These are phyloP conservation scores for Cladosporium cucumerinum DNA, from an alignment of 2,329 filamentous ascomycete species.

Conservation along the genomic window DNA sequence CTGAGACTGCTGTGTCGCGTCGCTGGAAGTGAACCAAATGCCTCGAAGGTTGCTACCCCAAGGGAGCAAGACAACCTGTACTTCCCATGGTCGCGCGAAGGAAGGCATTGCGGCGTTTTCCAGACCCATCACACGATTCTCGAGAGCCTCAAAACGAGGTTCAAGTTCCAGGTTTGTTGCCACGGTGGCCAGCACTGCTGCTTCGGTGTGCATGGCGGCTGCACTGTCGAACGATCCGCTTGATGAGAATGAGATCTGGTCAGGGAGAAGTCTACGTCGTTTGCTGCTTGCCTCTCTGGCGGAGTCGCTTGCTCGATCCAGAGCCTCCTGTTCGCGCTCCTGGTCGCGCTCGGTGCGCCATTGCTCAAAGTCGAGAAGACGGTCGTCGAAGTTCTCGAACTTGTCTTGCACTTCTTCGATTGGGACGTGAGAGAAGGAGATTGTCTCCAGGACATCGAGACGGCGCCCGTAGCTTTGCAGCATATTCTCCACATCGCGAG, in stretches of 20 bases:
- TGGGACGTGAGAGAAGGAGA: constrained; percentile 63
- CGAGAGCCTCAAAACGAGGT: constrained; percentile 47
- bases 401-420: constrained; percentile 68
- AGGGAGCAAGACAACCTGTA: constrained; percentile 73
- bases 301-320: constrained; percentile 26
- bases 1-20: constrained; percentile 37
- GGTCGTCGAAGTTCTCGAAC: constrained; percentile 63
- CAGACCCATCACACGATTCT: constrained; percentile 50
- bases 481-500: constrained; percentile 52
- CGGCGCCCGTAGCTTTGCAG: constrained; percentile 50
- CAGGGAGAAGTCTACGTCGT: constrained; percentile 33
- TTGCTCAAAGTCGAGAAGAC: constrained; percentile 66
- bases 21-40: constrained; percentile 49
- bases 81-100: constrained; percentile 62
- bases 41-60: constrained; percentile 57
- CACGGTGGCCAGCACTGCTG: constrained; percentile 33
- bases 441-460: constrained; percentile 65
- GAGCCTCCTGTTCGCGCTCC: constrained; percentile 26
- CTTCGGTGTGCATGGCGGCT: constrained; percentile 35
- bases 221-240: constrained; percentile 36
- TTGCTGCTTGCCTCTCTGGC: constrained; percentile 29
- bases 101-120: constrained; percentile 61
- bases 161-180: constrained; percentile 39
- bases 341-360: constrained; percentile 35
- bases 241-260: constrained; percentile 39